These are phyloP conservation scores for Hortiboletus rubellus DNA, from an alignment of 1,284 basidiomycete species.

Conservation along the genomic window DNA sequence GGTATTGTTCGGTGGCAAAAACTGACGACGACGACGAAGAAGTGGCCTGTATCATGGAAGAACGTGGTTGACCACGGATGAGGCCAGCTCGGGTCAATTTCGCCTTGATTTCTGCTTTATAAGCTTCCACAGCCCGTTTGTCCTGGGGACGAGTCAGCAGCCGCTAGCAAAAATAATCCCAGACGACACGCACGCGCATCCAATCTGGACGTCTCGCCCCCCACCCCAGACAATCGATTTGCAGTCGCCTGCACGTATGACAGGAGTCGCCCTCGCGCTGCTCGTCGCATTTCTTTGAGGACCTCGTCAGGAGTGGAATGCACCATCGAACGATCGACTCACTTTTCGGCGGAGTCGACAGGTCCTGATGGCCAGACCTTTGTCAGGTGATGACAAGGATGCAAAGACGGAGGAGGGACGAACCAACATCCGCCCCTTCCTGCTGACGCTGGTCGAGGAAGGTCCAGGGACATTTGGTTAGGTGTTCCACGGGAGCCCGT, in stretches of 20 bases:
- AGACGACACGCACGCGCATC: constrained; percentile 65
- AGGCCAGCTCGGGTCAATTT: constrained; percentile 72
- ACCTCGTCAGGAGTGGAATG: constrained; percentile 5
- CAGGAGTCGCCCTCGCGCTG: constrained; percentile 75
- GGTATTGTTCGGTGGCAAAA: constrained; percentile 36
- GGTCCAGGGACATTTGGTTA: constrained; percentile 48
- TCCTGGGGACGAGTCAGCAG: constrained; percentile 48
- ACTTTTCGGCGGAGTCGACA: constrained; percentile 80
- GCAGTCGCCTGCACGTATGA: constrained; percentile 72
- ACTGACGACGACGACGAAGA: constrained; percentile 33
- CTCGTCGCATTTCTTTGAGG: constrained; percentile 76
- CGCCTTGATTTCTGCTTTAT: constrained; percentile 81
- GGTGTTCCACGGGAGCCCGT: constrained; percentile 46
- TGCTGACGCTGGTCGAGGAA: constrained; percentile 52
- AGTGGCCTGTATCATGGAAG: constrained; percentile 45
- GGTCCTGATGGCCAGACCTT: constrained; percentile 51
- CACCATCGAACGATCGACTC: constrained; percentile 10
- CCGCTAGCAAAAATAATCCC: constrained; percentile 3
- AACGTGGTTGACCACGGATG: constrained; percentile 75
- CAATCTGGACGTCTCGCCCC: constrained; percentile 76
- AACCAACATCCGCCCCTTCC: constrained; percentile 77
- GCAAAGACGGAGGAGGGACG: constrained; percentile 28
- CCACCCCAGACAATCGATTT: constrained; percentile 79
- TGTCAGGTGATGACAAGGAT: constrained; percentile 11
- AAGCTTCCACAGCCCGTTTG: constrained; percentile 75